Percentiles rank a stretch among this genome's conserved stretches.
Evolutionary conservation across 2,329 filamentous ascomycete species (phyloP).

Genomic region (Trichoderma hamatum): DNA sequence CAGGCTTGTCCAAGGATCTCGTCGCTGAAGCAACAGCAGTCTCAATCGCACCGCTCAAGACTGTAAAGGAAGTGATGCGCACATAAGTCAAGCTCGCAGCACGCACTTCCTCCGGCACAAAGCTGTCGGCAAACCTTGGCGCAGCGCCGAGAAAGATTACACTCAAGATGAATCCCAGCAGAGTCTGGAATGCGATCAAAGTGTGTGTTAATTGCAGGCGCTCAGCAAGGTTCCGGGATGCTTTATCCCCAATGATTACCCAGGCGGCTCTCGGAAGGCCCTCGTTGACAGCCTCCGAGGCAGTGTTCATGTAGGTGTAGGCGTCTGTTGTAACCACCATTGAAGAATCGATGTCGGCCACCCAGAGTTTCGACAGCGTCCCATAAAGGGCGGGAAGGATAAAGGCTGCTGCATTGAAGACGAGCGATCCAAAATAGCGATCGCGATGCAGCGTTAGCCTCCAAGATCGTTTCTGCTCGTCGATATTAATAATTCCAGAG

Average conservation of each 20-base stretch:
- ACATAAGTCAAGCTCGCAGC: constrained; percentile 64
- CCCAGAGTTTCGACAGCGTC: constrained; percentile 71
- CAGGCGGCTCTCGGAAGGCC: constrained; percentile 70
- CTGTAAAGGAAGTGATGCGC: constrained; percentile 64
- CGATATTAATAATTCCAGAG: background rate
- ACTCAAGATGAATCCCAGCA: constrained; percentile 62
- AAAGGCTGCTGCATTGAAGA: constrained; percentile 66
- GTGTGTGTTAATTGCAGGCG: constrained; percentile 65
- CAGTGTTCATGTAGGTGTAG: constrained; percentile 70
- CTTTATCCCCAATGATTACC: constrained; percentile 68
- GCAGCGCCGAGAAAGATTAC: constrained; percentile 60
- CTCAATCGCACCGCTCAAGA: constrained; percentile 64
- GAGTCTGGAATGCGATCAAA: constrained; percentile 61
- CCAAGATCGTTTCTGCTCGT: background rate
- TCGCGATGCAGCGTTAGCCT: constrained; percentile 22
- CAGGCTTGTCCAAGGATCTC: constrained; percentile 67
- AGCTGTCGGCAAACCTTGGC: constrained; percentile 57
- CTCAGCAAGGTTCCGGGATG: constrained; percentile 52
- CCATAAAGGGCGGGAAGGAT: constrained; percentile 67
- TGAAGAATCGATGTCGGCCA: constrained; percentile 66
- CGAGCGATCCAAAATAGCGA: constrained; percentile 57
- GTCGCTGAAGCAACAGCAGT: constrained; percentile 64
- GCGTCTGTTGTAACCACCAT: constrained; percentile 45
- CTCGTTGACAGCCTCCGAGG: constrained; percentile 72
- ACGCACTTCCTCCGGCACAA: constrained; percentile 64